Evolutionary conservation across 2,329 filamentous ascomycete species (phyloP), one percentile per base, ranked within the genome.

Genomic region (Amauroascus niger): DNA sequence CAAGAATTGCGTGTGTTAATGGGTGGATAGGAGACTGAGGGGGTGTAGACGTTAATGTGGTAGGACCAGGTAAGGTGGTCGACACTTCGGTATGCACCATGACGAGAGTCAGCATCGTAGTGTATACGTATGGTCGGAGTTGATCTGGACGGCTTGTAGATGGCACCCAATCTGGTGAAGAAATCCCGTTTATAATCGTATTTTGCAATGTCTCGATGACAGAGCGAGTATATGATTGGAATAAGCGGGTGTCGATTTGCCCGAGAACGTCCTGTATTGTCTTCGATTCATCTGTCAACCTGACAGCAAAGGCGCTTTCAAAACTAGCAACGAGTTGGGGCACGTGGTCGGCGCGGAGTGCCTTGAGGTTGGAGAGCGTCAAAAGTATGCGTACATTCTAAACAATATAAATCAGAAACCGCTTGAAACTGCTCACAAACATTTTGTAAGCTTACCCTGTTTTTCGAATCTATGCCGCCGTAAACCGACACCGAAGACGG

Each of bases 301-400:
- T 94, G 58, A 97, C 88, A 1, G 87, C 89, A 71, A 98, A 98
- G 53, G 88, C 82, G 48, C 87, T 89, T 67, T 98, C 93, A 64
- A 97, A 98, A 64, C 93, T 86, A 3, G 86, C 81, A 65, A 95
- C 87, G n/a, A 98, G 79, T 61, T 84, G 83, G 0, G 91, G 91
- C 1, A 97, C 87, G 30, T 91, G 80, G 58, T 93, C 83, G 22
- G 82, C 78, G 55, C 88, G 86, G 35, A 98, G 81, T 22, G 85
- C 79, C 64, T 91, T 85, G 56, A 98, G 81, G 67, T 98, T 98
- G 65, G 87, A 93, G 24, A 98, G 78, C 0, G 93, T 98, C 50
- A 98, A 76, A 40, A 98, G 84, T 79, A 96, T 91, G 59, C 93
- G 88, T 48, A 95, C 83, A 61, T 91, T 91, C 86, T 94, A 67